Conservation (phyloP, 148 eudicot genomes). For the Tetragonia tetragonoides region DNA sequence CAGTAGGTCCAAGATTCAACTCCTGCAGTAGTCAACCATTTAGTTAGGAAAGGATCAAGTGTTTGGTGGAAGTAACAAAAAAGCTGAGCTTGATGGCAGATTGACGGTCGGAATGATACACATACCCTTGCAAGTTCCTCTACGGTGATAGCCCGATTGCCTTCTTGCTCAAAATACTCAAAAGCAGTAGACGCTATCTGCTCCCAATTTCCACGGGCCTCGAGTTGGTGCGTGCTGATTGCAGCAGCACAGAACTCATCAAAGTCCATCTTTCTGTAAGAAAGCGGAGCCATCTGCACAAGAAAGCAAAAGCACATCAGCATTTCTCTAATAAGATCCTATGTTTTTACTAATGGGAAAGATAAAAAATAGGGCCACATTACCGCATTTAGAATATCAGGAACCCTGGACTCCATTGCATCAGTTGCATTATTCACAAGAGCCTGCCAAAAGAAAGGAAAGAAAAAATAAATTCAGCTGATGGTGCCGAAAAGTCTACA, state of each 20-base stretch:
- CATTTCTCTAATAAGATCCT: not conserved
- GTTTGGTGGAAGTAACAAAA: not conserved
- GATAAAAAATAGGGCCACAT: not conserved
- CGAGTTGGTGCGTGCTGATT: constrained; percentile 60
- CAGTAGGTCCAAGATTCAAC: constrained; percentile 56
- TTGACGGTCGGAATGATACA: not conserved
- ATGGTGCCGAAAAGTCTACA: not conserved
- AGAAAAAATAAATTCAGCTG: not conserved
- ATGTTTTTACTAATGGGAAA: not conserved
- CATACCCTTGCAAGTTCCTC: constrained; percentile 69
- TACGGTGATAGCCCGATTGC: constrained; percentile 53
- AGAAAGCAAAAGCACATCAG: not conserved
- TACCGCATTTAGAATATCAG: constrained; percentile 54
- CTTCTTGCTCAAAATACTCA: constrained; percentile 55
- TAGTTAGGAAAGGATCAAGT: not conserved
- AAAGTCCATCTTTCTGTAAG: constrained; percentile 61
- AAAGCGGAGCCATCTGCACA: constrained; percentile 59
- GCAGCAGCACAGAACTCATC: constrained; percentile 75
- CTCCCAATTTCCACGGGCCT: constrained; percentile 60
- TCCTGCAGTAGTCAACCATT: constrained; percentile 37
- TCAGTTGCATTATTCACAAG: constrained; percentile 54
- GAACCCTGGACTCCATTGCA: constrained; percentile 70
- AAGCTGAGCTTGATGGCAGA: not conserved
- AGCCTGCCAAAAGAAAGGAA: constrained; percentile 40
- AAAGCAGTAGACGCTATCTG: constrained; percentile 54